These are phyloP conservation scores for Domatiomyces catenatus DNA, from an alignment of 2,329 filamentous ascomycete genomes.

Conservation along the genomic window DNA sequence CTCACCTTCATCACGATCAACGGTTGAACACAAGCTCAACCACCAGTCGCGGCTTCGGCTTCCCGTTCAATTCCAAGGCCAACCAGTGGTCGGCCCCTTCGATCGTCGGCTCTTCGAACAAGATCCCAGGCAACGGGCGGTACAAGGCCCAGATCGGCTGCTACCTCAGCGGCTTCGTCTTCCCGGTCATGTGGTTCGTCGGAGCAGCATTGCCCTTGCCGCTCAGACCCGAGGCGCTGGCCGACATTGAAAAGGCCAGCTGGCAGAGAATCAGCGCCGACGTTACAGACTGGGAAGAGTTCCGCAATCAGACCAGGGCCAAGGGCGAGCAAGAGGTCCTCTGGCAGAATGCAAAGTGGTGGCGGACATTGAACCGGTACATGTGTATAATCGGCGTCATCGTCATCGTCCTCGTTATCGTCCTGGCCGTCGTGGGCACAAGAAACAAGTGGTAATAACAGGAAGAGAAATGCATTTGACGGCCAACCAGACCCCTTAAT, in stretches of 20 bases:
- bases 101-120: constrained; percentile 48
- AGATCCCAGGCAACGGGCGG: constrained; percentile 37
- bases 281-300: constrained; percentile 8
- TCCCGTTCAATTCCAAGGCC: constrained; percentile 18
- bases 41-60: constrained; percentile 13
- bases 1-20: constrained; percentile 52
- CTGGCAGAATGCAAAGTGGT: constrained; percentile 48
- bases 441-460: neutral
- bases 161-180: constrained; percentile 63
- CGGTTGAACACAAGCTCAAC: constrained; percentile 27
- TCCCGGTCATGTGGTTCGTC: constrained; percentile 67
- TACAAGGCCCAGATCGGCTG: constrained; percentile 60
- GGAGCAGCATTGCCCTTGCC: constrained; percentile 61
- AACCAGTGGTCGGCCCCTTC: constrained; percentile 55
- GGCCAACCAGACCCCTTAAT: neutral
- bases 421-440: constrained; percentile 20
- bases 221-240: constrained; percentile 36
- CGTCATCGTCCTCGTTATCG: constrained; percentile 40
- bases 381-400: constrained; percentile 44
- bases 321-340: constrained; percentile 32
- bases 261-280: constrained; percentile 1
- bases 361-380: constrained; percentile 46
- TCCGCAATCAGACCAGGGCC: constrained; percentile 21
- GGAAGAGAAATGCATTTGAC: neutral
- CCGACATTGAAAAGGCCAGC: constrained; percentile 26